Conservation (phyloP, 2,329 filamentous ascomycete species). For the Hypoxylon sp. region DNA sequence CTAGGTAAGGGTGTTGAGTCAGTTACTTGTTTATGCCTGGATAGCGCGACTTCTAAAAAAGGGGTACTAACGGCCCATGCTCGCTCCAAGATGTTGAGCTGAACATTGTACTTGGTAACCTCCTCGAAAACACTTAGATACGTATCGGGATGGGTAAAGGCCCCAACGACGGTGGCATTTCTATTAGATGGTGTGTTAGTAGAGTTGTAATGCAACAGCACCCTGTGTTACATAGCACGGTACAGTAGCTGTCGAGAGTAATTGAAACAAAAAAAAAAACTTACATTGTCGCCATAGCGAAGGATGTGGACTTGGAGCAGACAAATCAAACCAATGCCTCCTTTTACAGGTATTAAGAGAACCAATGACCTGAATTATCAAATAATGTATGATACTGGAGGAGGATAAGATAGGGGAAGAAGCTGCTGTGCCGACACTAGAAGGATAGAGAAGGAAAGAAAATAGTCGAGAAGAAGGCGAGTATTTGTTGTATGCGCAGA, state of each 20-base stretch:
- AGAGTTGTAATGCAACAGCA: no score
- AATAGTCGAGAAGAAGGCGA: constrained; percentile 19
- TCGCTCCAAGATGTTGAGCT: constrained; percentile 85
- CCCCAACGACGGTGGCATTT: constrained; percentile 59
- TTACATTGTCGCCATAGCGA: constrained; percentile 46
- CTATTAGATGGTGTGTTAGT: constrained; percentile 46
- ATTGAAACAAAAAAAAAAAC: no score
- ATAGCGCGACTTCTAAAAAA: constrained; percentile 17
- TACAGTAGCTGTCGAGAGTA: no score
- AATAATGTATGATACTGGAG: no score
- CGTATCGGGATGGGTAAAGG: constrained; percentile 58
- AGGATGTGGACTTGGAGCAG: no score
- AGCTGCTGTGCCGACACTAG: constrained; percentile 14
- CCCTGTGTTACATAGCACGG: no score
- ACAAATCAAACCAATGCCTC: no score
- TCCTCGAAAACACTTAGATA: constrained; percentile 69
- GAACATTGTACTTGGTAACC: constrained; percentile 77
- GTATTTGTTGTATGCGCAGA: constrained; percentile 31
- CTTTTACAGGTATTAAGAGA: no score
- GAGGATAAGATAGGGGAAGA: constrained; percentile 14
- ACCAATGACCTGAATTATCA: no score
- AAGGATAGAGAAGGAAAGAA: constrained; percentile 9
- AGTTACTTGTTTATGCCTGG: constrained; percentile 20
- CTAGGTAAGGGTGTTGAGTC: constrained; percentile 46
- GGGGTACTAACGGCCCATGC: constrained; percentile 78